Evolutionary conservation across 371 early-diverging fungal species (phyloP).

Genomic region (Chytridium lagenaria): DNA sequence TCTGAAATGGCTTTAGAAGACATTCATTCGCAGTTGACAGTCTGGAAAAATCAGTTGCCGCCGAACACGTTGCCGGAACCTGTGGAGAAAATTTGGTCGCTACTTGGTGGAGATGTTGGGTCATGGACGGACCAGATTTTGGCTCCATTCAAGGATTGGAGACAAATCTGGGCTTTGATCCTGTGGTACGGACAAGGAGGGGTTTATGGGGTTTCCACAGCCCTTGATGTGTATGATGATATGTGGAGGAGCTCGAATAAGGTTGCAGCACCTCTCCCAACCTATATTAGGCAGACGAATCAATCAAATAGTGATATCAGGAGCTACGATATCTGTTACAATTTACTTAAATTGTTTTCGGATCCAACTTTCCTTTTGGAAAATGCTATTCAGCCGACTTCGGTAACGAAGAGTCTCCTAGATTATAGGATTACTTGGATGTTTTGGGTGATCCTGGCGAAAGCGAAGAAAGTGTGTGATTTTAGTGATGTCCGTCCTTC

Average conservation of each 20-base stretch:
- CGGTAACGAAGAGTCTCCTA: slow-evolving; percentile 53
- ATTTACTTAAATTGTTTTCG: slow-evolving; percentile 62
- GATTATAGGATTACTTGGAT: slow-evolving; percentile 69
- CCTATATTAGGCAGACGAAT: slow-evolving; percentile 24
- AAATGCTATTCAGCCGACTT: slow-evolving; percentile 57
- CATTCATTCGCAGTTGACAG: slow-evolving; percentile 35
- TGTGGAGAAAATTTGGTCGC: slow-evolving; percentile 56
- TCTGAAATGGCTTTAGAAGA: slow-evolving; percentile 43
- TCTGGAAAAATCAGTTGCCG: neutral
- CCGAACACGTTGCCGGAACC: slow-evolving; percentile 24
- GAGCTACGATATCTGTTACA: slow-evolving; percentile 60
- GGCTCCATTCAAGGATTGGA: slow-evolving; percentile 63
- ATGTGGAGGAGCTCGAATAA: slow-evolving; percentile 37
- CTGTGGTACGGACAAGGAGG: slow-evolving; percentile 72
- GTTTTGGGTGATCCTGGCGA: slow-evolving; percentile 61
- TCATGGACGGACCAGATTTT: slow-evolving; percentile 38
- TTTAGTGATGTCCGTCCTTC: slow-evolving; percentile 46
- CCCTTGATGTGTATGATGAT: slow-evolving; percentile 57
- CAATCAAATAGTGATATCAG: neutral
- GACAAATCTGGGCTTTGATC: slow-evolving; percentile 68
- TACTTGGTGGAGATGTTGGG: slow-evolving; percentile 33
- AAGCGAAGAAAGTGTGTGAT: slow-evolving; percentile 53
- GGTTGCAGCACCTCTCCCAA: slow-evolving; percentile 43
- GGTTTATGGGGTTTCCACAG: slow-evolving; percentile 51
- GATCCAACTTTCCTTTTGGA: slow-evolving; percentile 57